Conservation (phyloP, 257 asterid genomes). For the Przewalskia tangutica region DNA sequence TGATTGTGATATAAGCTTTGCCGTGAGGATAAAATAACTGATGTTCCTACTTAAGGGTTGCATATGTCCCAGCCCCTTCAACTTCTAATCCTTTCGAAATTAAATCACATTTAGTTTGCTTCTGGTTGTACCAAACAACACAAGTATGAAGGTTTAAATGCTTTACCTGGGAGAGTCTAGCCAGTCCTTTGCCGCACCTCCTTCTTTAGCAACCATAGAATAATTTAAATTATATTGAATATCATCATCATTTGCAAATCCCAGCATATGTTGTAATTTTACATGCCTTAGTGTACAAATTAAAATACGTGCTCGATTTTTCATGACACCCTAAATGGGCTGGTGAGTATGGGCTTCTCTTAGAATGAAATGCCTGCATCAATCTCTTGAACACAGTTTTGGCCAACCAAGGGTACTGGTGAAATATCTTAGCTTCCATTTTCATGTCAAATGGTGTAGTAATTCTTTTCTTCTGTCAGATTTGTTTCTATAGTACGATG, state of each 20-base stretch:
- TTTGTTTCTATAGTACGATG: not conserved
- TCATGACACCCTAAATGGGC: not conserved
- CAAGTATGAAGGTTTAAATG: not conserved
- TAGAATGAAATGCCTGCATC: not conserved
- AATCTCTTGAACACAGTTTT: not conserved
- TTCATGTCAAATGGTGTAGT: not conserved
- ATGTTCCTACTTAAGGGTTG: not conserved
- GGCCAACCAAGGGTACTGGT: not conserved
- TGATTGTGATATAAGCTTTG: not conserved
- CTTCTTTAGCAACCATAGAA: not conserved
- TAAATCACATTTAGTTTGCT: not conserved
- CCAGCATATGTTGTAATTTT: not conserved
- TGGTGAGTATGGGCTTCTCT: not conserved
- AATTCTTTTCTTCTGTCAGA: not conserved
- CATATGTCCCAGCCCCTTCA: not conserved
- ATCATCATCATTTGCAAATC: not conserved
- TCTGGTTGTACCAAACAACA: not conserved
- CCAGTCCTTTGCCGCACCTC: not conserved
- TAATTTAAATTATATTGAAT: not conserved
- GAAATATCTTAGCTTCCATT: not conserved
- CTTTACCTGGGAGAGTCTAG: not conserved
- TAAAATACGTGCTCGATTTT: not conserved
- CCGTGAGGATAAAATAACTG: not conserved
- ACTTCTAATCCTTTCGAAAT: not conserved
- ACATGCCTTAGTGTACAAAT: not conserved